Evolutionary conservation across 306 rosid species (phyloP).

Genomic region (Acmispon strigosus): DNA sequence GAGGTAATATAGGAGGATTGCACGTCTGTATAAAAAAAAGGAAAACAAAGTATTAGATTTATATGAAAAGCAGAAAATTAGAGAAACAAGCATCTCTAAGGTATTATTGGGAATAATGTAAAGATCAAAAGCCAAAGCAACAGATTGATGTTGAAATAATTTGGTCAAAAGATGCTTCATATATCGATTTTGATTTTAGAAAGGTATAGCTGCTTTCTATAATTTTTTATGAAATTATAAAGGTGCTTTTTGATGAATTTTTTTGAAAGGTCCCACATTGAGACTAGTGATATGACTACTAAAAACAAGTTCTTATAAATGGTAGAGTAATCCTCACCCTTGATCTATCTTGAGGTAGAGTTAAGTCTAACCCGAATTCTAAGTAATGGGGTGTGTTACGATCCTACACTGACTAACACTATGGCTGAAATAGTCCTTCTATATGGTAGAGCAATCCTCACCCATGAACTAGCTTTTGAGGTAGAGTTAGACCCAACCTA

Average conservation of each 20-base stretch:
- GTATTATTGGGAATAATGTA: background rate
- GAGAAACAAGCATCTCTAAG: background rate
- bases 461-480: too few species aligned
- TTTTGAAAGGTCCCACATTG: too few species aligned
- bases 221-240: background rate
- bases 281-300: too few species aligned
- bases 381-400: too few species aligned
- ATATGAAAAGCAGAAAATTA: background rate
- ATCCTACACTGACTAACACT: too few species aligned
- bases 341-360: too few species aligned
- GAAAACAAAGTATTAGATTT: background rate
- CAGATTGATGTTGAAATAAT: background rate
- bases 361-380: too few species aligned
- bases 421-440: too few species aligned
- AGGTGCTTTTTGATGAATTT: background rate
- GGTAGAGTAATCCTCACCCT: too few species aligned
- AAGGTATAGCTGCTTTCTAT: background rate
- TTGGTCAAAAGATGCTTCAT: background rate
- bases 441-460: too few species aligned
- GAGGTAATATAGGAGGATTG: constrained; percentile 47
- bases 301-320: too few species aligned
- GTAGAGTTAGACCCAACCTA: too few species aligned
- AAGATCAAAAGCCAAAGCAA: background rate
- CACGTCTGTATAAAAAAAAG: constrained; percentile 30
- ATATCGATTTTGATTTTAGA: background rate